Evolutionary conservation across 1,284 basidiomycete genomes (phyloP).

Genomic region (Vanrija humicola): DNA sequence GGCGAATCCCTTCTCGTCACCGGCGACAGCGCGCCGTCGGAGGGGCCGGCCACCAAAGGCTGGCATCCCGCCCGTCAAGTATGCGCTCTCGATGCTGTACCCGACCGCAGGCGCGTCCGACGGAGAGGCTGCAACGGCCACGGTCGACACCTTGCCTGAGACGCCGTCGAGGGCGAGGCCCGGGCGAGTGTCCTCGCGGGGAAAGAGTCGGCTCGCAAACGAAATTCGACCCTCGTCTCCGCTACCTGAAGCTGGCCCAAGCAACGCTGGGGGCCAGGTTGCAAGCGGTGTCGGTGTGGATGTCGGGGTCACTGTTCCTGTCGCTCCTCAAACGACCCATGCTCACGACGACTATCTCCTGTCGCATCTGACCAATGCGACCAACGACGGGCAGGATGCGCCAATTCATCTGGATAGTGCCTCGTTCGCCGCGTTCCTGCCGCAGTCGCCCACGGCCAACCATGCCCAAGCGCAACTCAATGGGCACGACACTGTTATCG

Average conservation of each 20-base stretch:
- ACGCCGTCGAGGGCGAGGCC: slow-evolving; percentile 3
- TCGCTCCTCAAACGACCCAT: slow-evolving; percentile 5
- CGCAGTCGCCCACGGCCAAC: slow-evolving; percentile 9
- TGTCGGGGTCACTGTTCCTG: slow-evolving; percentile 8
- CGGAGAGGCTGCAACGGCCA: neutral
- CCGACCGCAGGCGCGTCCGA: slow-evolving; percentile 1
- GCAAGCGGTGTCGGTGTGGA: slow-evolving; percentile 1
- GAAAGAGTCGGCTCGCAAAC: slow-evolving; percentile 14
- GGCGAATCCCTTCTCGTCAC: slow-evolving; percentile 29
- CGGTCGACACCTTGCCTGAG: neutral
- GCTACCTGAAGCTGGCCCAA: slow-evolving; percentile 2
- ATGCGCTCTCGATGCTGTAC: slow-evolving; percentile 3
- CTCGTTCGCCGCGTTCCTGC: slow-evolving; percentile 32
- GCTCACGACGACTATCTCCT: slow-evolving; percentile 31
- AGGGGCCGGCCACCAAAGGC: slow-evolving; percentile 35
- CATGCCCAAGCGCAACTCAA: neutral
- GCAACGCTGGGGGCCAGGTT: neutral
- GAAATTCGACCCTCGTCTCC: slow-evolving; percentile 6
- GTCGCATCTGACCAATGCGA: slow-evolving; percentile 21
- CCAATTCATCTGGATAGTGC: slow-evolving; percentile 21
- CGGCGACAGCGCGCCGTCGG: slow-evolving; percentile 32
- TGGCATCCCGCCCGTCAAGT: slow-evolving; percentile 1
- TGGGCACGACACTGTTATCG: too few relatives aligned
- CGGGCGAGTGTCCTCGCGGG: neutral
- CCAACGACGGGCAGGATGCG: neutral